Evolutionary conservation across 352 stramenopile species (phyloP), one percentile per base, ranked within the genome.

Genomic region (Globisporangium canariense): DNA sequence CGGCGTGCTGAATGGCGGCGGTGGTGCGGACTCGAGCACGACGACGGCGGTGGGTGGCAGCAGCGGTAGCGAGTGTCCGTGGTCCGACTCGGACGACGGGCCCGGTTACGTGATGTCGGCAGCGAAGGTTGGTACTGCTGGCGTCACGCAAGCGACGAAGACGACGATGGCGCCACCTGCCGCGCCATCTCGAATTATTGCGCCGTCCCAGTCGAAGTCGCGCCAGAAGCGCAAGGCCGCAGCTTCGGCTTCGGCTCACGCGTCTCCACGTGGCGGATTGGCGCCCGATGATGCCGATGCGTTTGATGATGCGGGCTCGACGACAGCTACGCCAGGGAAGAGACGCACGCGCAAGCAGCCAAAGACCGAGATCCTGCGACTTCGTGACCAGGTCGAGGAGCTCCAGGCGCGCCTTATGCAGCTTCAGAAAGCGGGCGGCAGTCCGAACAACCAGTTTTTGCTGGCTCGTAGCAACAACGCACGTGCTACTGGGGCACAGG

Each of bases 321-420:
- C 45, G 16, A 51, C 45, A 10, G 30, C 28, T 11, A 40, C 22
- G 22, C 16, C 41, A 11, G 47, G 25, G 25, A 64, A 64, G 58
- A 34, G 58, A 30, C 58, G 58, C 22, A 41, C 16, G 34, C 58
- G 58, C 58, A 64, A 64, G 20, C 46, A 57, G 18, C 58, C 58
- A 4, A 64, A 64, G 22, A 50, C 46, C 46, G 58, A 64, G 46
- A 64, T 64, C 20, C 13, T 64, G 46, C 58, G 58, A 0, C 46
- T 64, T 30, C 58, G 58, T 38, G 58, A 64, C 46, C 45, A 64
- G 30, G 58, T 64, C 8, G 58, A 64, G 38, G 58, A 64, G 34
- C 58, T 64, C 11, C 58, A 64, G 16, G 46, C 28, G 58, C 58
- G 58, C 3, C 58, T 64, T 14, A 28, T n/a, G 34, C 58, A 64